Evolutionary conservation across 2,329 filamentous ascomycete species (phyloP), one percentile per base, ranked within the genome.

Genomic region (Talaromyces sp.): DNA sequence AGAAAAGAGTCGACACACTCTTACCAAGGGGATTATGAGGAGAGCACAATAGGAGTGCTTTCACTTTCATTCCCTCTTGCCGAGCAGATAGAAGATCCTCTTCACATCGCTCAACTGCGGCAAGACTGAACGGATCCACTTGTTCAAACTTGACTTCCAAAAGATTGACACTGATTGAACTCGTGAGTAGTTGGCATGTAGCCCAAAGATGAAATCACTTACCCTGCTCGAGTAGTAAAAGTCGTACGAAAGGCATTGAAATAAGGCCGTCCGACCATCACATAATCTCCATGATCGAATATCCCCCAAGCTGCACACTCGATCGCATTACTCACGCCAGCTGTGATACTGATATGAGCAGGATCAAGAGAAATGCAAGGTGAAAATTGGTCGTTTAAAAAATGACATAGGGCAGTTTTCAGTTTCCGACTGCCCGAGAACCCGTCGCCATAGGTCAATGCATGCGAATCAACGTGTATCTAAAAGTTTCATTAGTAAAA

Each of bases 21-120:
- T 10, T 49, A 47, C 79, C 78, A 3, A 81, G 67, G 0, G 79
- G 79, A 55, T 81, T 80, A 51, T 80, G 76, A 2, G 78, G 78
- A 29, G 79, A 71, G 52, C 76, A 77, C 7, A 82, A 65, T 40
- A 82, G 69, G 17, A 82, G 55, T 0, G 71, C 78, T 14, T 71
- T 70, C 16, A 80, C 68, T 19, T 63, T 68, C 10, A 68, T 59
- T 1, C 77, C 78, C 13, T 61, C 50, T 4, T 65, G 56, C 7
- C 63, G 60, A 29, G 71, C 69, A 3, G 67, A 63, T n/a, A 72
- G 61, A 5, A 76, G 54, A 3, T 68, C 70, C 19, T 22, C 10
- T 20, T 40, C 37, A 14, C 24, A 40, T 3, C 10, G 10, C 10
- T 22, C 37, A 13, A 40, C 13, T 3, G 37, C 37, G 7, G 10